Evolutionary conservation across 2,329 filamentous ascomycete genomes (phyloP).

Genomic region (Atkinsonella texensis): DNA sequence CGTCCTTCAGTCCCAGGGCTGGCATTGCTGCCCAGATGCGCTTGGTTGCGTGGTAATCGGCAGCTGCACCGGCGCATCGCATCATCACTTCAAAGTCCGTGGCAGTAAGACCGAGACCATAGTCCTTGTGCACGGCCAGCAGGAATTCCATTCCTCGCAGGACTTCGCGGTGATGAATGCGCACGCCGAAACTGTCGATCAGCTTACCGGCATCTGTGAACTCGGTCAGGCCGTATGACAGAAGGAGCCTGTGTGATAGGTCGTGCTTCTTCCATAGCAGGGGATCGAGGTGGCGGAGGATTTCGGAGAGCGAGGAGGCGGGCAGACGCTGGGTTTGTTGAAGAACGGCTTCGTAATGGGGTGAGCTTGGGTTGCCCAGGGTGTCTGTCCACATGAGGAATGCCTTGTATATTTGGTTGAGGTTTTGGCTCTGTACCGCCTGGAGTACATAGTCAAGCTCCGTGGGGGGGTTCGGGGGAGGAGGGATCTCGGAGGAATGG

Average conservation of each 20-base stretch:
- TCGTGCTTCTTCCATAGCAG: constrained; percentile 33
- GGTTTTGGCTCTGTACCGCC: constrained; percentile 20
- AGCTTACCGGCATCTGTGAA: constrained; percentile 23
- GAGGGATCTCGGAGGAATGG: too few relatives aligned
- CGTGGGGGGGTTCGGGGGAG: constrained; percentile 3
- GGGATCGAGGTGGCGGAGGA: constrained; percentile 51
- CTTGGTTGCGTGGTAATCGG: constrained; percentile 23
- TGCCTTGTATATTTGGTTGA: constrained; percentile 11
- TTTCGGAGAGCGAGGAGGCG: constrained; percentile 46
- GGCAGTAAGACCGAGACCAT: constrained; percentile 17
- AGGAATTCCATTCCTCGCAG: constrained; percentile 24
- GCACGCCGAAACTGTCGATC: constrained; percentile 33
- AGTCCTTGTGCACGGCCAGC: constrained; percentile 18
- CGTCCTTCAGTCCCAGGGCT: constrained; percentile 13
- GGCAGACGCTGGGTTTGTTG: constrained; percentile 31
- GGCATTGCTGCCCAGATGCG: constrained; percentile 24
- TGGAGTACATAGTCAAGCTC: constrained; percentile 17
- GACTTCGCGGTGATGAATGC: constrained; percentile 27
- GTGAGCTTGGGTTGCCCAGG: constrained; percentile 10
- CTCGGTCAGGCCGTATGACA: constrained; percentile 28
- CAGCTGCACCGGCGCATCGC: constrained; percentile 34
- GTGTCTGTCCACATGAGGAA: constrained; percentile 18
- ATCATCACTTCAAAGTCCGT: constrained; percentile 34
- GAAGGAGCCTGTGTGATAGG: constrained; percentile 26
- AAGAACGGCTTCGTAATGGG: constrained; percentile 14